phyloP scores from a whole-genome alignment of 257 asterid genomes.

The Fraxinus quadrangulata region DNA sequence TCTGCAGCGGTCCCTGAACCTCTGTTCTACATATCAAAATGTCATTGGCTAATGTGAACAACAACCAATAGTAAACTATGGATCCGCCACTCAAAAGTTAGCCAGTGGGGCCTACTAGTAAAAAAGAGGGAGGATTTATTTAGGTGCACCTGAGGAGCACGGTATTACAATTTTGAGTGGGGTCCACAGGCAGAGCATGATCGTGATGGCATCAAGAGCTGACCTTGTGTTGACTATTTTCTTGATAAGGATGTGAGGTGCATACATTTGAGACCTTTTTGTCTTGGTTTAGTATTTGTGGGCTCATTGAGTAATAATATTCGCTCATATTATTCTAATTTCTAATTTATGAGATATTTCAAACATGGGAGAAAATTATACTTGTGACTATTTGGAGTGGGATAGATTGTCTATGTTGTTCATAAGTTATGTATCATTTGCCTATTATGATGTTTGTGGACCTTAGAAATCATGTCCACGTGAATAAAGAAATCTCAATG shows the following conservation, averaged over 20 bases:
- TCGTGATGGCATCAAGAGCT: background rate
- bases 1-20: background rate
- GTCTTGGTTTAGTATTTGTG: conserved; percentile 2
- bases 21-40: background rate
- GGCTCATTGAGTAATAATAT: background rate
- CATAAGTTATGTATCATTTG: no score
- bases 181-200: background rate
- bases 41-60: background rate
- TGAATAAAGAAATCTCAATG: no score
- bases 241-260: conserved; percentile 2
- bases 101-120: conserved; percentile 26
- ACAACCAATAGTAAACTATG: background rate
- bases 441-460: no score
- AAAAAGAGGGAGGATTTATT: background rate
- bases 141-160: conserved; percentile 20
- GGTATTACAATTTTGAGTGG: background rate
- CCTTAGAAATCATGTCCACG: no score
- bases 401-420: no score
- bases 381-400: background rate
- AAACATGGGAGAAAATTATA: background rate
- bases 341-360: background rate
- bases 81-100: conserved; percentile 17
- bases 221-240: background rate
- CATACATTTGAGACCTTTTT: background rate
- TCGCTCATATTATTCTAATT: background rate